Conservation (phyloP, 305 asterid genomes). For the Euphrasia arctica region DNA sequence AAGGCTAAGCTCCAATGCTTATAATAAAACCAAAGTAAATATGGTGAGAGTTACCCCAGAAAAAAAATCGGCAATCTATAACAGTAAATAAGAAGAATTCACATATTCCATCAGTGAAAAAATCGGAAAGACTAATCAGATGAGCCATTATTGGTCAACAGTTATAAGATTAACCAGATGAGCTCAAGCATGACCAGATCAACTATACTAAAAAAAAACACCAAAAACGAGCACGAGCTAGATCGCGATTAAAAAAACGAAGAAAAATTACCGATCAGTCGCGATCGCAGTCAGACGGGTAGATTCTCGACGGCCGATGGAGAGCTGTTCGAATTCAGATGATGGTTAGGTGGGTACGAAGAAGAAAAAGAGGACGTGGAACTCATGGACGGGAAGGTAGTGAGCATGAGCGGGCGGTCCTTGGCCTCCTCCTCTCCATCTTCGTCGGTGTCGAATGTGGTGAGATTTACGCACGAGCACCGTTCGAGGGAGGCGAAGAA, state of each 20-base stretch:
- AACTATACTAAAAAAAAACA: background rate
- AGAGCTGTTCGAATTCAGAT: constrained; percentile 13
- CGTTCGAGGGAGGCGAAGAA: constrained; percentile 92
- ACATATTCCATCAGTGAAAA: too few relatives aligned
- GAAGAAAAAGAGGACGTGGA: constrained; percentile 39
- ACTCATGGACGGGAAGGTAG: constrained; percentile 37
- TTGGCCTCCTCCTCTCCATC: constrained; percentile 77
- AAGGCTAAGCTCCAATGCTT: too few relatives aligned
- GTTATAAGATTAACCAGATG: too few relatives aligned
- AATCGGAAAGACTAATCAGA: too few relatives aligned
- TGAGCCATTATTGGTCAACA: too few relatives aligned
- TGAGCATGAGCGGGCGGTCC: constrained; percentile 80
- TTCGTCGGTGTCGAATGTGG: constrained; percentile 77
- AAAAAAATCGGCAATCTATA: too few relatives aligned
- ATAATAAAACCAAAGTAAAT: too few relatives aligned
- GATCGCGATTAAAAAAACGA: background rate
- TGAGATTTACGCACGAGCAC: constrained; percentile 83
- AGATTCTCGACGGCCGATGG: constrained; percentile 58
- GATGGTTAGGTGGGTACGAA: constrained; percentile 24
- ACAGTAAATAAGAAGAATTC: too few relatives aligned
- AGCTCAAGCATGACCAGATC: background rate
- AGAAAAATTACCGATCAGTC: constrained; percentile 28
- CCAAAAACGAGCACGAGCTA: background rate
- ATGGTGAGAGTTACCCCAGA: too few relatives aligned
- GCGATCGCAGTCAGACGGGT: constrained; percentile 51